A percentile compares a stretch with the other conserved stretches of the same genome.
Evolutionary conservation across 2,329 filamentous ascomycete species (phyloP).

Genomic region (Ascochyta rabiei): DNA sequence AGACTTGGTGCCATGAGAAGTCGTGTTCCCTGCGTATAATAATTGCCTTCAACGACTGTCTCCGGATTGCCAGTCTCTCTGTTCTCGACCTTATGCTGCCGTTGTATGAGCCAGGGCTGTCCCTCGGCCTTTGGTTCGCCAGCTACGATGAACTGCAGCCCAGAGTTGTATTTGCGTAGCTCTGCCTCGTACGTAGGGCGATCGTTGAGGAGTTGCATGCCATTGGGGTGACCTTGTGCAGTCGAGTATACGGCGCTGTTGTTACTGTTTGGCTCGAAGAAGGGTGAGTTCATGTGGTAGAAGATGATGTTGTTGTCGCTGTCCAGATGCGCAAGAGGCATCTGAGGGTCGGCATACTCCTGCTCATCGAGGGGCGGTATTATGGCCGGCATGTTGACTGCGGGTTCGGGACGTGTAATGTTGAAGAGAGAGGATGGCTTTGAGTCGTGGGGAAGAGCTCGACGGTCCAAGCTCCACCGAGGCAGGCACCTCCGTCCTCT

Average conservation of each 20-base stretch:
- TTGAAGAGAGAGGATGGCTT: constrained; percentile 1
- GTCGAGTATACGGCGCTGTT: constrained; percentile 62
- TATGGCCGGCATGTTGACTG: constrained; percentile 34
- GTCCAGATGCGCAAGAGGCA: constrained; percentile 34
- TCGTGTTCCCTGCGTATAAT: constrained; percentile 65
- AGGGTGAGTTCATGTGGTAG: constrained; percentile 68
- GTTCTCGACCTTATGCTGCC: constrained; percentile 56
- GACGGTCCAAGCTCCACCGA: constrained; percentile 12
- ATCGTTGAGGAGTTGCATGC: constrained; percentile 59
- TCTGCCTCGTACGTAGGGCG: constrained; percentile 62
- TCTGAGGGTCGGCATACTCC: constrained; percentile 34
- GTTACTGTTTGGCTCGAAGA: constrained; percentile 66
- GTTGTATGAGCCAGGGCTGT: constrained; percentile 66
- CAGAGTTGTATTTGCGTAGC: constrained; percentile 57
- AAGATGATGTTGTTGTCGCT: constrained; percentile 56
- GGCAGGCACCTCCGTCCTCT: constrained; percentile 30
- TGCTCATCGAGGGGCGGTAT: constrained; percentile 42
- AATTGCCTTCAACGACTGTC: constrained; percentile 61
- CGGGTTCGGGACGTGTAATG: neutral
- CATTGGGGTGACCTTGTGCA: constrained; percentile 55
- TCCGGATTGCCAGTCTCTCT: constrained; percentile 50
- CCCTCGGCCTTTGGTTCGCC: constrained; percentile 61
- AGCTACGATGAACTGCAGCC: constrained; percentile 65
- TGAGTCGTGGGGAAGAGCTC: constrained; percentile 7
- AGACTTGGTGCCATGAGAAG: constrained; percentile 68